Evolutionary conservation across 106 monocot species (phyloP).

Genomic region (Dendrobium chrysotoxum): DNA sequence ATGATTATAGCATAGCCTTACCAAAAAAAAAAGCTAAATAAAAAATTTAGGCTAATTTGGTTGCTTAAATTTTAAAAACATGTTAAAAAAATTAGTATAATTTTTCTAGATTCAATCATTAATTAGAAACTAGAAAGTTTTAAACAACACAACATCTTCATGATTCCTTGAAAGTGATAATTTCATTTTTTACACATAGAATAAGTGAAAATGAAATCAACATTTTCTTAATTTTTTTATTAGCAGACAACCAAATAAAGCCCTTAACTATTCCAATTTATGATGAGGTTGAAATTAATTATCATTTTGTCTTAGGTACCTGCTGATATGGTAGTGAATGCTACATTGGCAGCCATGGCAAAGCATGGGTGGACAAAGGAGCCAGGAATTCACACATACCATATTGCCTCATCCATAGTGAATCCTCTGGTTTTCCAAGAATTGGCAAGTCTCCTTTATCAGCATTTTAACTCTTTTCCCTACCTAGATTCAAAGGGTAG

Average conservation of each 20-base stretch:
- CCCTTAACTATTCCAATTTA: not conserved
- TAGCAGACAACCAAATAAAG: not conserved
- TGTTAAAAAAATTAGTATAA: too few relatives aligned
- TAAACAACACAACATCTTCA: too few relatives aligned
- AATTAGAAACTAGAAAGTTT: too few relatives aligned
- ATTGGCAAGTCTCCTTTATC: conserved; percentile 32
- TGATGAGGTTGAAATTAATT: not conserved
- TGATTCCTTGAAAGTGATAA: too few relatives aligned
- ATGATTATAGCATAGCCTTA: too few relatives aligned
- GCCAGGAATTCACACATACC: conserved; percentile 63
- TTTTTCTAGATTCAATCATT: too few relatives aligned
- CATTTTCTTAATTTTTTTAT: not conserved
- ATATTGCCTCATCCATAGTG: conserved; percentile 62
- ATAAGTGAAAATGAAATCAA: not conserved
- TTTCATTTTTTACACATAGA: not conserved
- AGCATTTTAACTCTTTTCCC: conserved; percentile 54
- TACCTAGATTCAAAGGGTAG: conserved; percentile 44
- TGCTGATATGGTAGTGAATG: conserved; percentile 93
- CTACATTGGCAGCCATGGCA: conserved; percentile 71
- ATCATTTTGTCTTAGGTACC: conserved; percentile 35
- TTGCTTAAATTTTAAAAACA: too few relatives aligned
- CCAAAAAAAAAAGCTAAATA: too few relatives aligned
- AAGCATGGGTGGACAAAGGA: conserved; percentile 46
- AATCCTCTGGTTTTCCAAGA: conserved; percentile 64
- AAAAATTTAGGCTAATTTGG: too few relatives aligned